Base-by-base conservation (phyloP, 371 early-diverging fungal species). In the Circinella minor region DNA sequence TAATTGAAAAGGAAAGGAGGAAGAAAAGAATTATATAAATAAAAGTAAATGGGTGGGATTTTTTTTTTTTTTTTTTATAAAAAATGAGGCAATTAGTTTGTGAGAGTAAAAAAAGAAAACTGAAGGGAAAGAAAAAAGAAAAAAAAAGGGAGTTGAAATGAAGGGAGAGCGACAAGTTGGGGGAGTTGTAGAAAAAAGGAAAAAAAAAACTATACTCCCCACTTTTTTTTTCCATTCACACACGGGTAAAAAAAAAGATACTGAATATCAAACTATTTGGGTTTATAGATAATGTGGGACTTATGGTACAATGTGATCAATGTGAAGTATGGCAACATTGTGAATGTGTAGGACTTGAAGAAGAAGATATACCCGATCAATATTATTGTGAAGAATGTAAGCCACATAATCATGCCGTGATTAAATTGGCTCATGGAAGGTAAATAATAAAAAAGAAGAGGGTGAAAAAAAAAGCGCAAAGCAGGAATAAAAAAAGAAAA, bases 251-350 rank as follows among this genome's bases (percentile, higher is more conserved):
- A 47, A 9, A 1, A 11, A 11, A 1, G 3, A 47, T 9, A 1
- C 15, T 47, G 9, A 47, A 1, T 47, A 47, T 47, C 2, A 51
- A 13, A 14, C n/a, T 34, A 49, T 47, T 64, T 49, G 10, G 46
- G 4, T 48, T 17, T 43, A 51, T 77, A 88, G 90, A 92, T 73
- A 90, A 90, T 75, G 84, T 88, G 11, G 95, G 92, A 57, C 78
- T 91, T 39, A 95, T 95, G 95, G 92, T 96, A 34, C 93, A 94
- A 76, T 96, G 96, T 78, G 95, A 96, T 66, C 85, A 86, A 10
- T 96, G 96, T 75, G 87, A 90, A 70, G 94, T 94, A 13, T 96
- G 96, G 96, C 96, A 96, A 77, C 96, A 96, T 74, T 91, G 92
- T 71, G 87, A 90, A 20, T 96, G 96, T 76, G 90, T 96, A 66